These are phyloP conservation scores for Kentomonas sorsogonicus DNA, from an alignment of 208 protist genomes.

Conservation along the genomic window DNA sequence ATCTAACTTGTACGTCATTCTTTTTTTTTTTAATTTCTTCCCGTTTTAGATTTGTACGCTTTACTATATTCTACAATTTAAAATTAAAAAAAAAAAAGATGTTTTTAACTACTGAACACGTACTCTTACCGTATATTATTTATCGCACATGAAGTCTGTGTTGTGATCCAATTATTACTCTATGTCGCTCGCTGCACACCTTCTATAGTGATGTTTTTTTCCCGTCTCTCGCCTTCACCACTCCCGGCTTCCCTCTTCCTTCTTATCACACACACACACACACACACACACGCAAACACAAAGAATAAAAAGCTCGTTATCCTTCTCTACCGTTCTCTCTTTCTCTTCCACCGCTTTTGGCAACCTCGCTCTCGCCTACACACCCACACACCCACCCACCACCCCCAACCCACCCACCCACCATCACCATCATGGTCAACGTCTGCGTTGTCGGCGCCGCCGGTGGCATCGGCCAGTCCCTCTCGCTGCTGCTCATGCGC, in stretches of 20 bases:
- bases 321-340: no score
- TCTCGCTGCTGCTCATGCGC: constrained; percentile 81
- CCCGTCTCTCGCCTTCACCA: neutral
- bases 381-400: constrained; percentile 4
- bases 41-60: neutral
- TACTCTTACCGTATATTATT: neutral
- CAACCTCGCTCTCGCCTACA: neutral
- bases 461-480: constrained; percentile 86
- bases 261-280: neutral
- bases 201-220: neutral
- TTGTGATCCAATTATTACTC: no score
- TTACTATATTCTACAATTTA: neutral
- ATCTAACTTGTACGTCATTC: neutral
- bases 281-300: neutral
- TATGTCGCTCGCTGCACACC: neutral
- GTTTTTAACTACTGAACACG: neutral
- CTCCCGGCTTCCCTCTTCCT: neutral
- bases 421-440: constrained; percentile 55
- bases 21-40: neutral
- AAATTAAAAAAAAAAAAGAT: neutral
- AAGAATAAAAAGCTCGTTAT: no score
- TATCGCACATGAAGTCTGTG: no score
- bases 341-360: no score
- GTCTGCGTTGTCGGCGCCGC: constrained; percentile 85
- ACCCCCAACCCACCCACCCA: neutral